Evolutionary conservation across 2,329 filamentous ascomycete genomes (phyloP).

Genomic region (Raffaelea albimanens): DNA sequence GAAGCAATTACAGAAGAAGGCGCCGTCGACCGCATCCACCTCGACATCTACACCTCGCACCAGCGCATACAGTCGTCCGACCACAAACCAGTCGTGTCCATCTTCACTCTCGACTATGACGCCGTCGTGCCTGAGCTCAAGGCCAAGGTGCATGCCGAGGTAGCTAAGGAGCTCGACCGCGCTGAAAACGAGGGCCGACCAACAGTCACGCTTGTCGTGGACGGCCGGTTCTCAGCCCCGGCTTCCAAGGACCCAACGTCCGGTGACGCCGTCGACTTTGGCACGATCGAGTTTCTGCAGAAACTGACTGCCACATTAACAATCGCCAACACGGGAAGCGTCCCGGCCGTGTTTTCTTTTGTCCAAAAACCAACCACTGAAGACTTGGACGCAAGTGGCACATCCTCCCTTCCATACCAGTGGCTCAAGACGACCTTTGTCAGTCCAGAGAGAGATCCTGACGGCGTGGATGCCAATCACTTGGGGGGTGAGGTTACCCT

Average conservation of each 20-base stretch:
- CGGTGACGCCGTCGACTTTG: conserved; percentile 58
- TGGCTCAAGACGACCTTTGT: conserved; percentile 68
- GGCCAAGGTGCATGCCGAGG: conserved; percentile 72
- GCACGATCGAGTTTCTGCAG: conserved; percentile 60
- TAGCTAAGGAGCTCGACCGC: conserved; percentile 78
- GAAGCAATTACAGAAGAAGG: conserved; percentile 49
- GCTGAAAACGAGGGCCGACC: conserved; percentile 43
- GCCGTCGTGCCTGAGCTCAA: conserved; percentile 79
- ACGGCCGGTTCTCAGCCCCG: conserved; percentile 37
- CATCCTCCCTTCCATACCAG: conserved; percentile 19
- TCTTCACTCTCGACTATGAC: conserved; percentile 79
- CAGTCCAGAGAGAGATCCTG: conserved; percentile 26
- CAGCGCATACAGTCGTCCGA: conserved; percentile 88
- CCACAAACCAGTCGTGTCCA: conserved; percentile 80
- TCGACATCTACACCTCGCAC: conserved; percentile 72
- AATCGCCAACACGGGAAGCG: conserved; percentile 84
- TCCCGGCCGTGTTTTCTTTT: conserved; percentile 71
- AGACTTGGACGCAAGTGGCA: conserved; percentile 22
- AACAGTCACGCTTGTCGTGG: conserved; percentile 49
- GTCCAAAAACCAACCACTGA: conserved; percentile 56
- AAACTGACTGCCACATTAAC: conserved; percentile 61
- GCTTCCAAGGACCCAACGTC: background rate
- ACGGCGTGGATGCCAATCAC: conserved; percentile 22
- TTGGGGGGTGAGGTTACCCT: conserved; percentile 51
- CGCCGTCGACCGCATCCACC: conserved; percentile 41